Base-by-base conservation (phyloP, 106 monocot species). In the Dioscorea dumetorum region DNA sequence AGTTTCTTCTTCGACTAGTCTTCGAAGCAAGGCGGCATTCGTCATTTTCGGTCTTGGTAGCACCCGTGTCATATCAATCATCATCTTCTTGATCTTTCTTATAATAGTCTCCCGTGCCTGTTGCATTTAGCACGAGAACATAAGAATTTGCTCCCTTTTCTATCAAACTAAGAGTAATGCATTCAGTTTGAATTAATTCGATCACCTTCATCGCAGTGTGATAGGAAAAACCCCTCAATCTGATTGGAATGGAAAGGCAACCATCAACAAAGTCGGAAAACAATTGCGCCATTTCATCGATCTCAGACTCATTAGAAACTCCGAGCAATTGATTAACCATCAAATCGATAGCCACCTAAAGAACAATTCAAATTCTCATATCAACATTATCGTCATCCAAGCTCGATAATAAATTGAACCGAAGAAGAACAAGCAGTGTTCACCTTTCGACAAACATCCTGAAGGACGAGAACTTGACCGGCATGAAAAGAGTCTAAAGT, bases 181-280 rank as follows among this genome's bases (percentile, higher is more conserved):
- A 41, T 41, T 10, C 5, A 41, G 5, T 41, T 41, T 8, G 6
- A 41, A 19, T 8, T 50, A 67, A 1, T 6, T 14, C 24, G 24
- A 5, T 72, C 58, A 81, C 81, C 81, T 76, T 76, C 81, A 81
- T 81, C 3, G 81, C 81, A 48, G 76, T 76, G 50, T 64, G 72
- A 60, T 72, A 81, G 0, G 81, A 48, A 69, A 81, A 81, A 49
- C 81, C 76, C 50, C 76, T 72, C 18, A 81, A 56, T 48, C 76
- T 72, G 28, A 81, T 81, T 10, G 81, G 81, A 33, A 81, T 4
- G 34, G 81, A 81, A 49, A 81, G 76, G 50, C 81, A 81, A 67
- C 81, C 81, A 64, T 81, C 81, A 8, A 67, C 81, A 58, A 81
- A 81, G 50, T 81, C 62, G 19, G 81, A 81, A 50, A 81, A 81